Percentiles rank a stretch among this genome's conserved stretches.
Evolutionary conservation across 176 grass and related monocot species (phyloP).

Genomic region (Phoenix dactylifera): DNA sequence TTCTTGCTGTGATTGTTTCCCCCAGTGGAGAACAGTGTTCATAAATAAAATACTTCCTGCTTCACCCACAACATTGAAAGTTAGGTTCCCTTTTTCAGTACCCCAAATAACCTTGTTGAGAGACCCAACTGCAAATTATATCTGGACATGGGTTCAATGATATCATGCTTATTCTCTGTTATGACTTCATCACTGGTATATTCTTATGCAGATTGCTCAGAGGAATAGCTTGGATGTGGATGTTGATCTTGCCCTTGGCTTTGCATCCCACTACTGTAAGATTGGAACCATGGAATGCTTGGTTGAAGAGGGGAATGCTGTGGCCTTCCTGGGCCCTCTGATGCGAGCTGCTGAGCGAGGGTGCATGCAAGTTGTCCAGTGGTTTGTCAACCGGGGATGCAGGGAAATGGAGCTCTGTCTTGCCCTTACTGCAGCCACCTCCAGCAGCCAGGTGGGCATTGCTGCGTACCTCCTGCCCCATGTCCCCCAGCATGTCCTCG

Average conservation of each 20-base stretch:
- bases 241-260: slow-evolving; percentile 88
- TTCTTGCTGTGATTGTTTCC: no score
- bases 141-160: no score
- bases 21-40: no score
- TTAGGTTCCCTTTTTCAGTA: no score
- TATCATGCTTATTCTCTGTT: not conserved
- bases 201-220: slow-evolving; percentile 68
- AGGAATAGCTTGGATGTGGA: slow-evolving; percentile 93
- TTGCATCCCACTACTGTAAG: slow-evolving; percentile 81
- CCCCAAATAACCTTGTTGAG: no score
- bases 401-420: slow-evolving; percentile 95
- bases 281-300: slow-evolving; percentile 85
- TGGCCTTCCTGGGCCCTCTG: slow-evolving; percentile 71
- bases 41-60: no score
- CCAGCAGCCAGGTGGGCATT: slow-evolving; percentile 51
- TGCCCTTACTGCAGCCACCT: slow-evolving; percentile 76
- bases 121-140: no score
- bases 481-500: slow-evolving; percentile 72
- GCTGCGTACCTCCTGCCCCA: slow-evolving; percentile 75
- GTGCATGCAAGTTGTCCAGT: slow-evolving; percentile 68
- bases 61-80: no score
- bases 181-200: not conserved
- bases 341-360: slow-evolving; percentile 91
- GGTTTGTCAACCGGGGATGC: slow-evolving; percentile 79
- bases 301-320: slow-evolving; percentile 65